These are phyloP conservation scores for Tricholoma sp. DNA, from an alignment of 768 basidiomycete genomes.

Conservation along the genomic window DNA sequence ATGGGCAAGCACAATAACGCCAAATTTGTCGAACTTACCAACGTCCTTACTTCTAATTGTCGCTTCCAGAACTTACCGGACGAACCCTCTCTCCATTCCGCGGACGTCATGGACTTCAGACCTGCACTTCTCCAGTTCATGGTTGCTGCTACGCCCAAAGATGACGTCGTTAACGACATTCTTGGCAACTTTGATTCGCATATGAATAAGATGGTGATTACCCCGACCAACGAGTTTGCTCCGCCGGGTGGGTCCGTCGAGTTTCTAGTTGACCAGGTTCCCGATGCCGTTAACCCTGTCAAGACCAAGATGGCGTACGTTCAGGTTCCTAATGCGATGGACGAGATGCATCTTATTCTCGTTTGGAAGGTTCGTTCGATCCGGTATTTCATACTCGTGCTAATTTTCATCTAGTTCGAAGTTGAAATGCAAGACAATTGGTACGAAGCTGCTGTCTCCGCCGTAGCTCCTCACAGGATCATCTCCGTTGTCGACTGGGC, in stretches of 20 bases:
- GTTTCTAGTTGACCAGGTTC: conserved; percentile 53
- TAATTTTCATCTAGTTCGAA: conserved; percentile 52
- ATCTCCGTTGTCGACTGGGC: conserved; percentile 95
- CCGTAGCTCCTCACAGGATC: conserved; percentile 66
- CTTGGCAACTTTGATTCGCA: conserved; percentile 43
- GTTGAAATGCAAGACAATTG: conserved; percentile 94
- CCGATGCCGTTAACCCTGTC: conserved; percentile 75
- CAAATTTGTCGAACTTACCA: conserved; percentile 31
- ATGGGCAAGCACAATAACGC: conserved; percentile 21
- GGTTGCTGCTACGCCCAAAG: conserved; percentile 60
- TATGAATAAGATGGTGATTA: conserved; percentile 43
- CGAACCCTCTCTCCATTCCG: conserved; percentile 18
- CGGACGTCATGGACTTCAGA: conserved; percentile 37
- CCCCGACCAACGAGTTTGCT: conserved; percentile 41
- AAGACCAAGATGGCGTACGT: conserved; percentile 76
- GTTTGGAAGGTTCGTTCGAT: conserved; percentile 71
- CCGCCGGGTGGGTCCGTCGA: conserved; percentile 34
- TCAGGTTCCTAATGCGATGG: conserved; percentile 66
- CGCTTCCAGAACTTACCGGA: conserved; percentile 38
- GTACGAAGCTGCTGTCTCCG: conserved; percentile 89
- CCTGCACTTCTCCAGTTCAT: conserved; percentile 75
- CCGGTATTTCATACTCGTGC: neutral
- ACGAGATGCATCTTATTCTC: conserved; percentile 60
- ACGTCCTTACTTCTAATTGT: conserved; percentile 56
- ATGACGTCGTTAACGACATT: conserved; percentile 44